Evolutionary conservation across 176 grass and related monocot species (phyloP).

Genomic region (Carex parvula): DNA sequence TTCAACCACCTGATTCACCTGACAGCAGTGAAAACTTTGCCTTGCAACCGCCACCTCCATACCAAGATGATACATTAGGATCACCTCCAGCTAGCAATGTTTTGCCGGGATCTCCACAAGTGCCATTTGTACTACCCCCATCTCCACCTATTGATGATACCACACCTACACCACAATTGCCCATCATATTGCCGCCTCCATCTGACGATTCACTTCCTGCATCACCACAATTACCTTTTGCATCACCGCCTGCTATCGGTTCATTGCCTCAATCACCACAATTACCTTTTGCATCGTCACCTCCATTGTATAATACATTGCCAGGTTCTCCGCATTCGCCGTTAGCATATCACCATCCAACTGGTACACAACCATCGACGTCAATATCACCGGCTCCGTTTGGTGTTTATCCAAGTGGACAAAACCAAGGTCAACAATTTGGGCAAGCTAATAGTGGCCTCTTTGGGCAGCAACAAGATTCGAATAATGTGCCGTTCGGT

Average conservation of each 20-base stretch:
- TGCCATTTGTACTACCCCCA: not conserved
- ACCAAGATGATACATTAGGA: not conserved
- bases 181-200: not conserved
- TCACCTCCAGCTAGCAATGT: not conserved
- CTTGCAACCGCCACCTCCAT: not conserved
- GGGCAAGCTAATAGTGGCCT: conserved; percentile 19
- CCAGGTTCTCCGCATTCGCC: conserved; percentile 4
- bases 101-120: not conserved
- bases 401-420: conserved; percentile 11
- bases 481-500: not conserved
- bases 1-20: conserved; percentile 4
- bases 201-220: not conserved
- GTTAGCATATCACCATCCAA: conserved; percentile 13
- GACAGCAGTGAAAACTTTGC: not conserved
- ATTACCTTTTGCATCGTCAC: not conserved
- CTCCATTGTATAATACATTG: conserved; percentile 7
- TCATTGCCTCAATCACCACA: not conserved
- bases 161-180: conserved; percentile 3
- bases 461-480: conserved; percentile 11
- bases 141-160: not conserved
- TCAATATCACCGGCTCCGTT: not conserved
- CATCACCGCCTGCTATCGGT: not conserved
- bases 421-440: not conserved
- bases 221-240: not conserved
- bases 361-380: not conserved